Evolutionary conservation across 2,329 filamentous ascomycete genomes (phyloP), one percentile per base, ranked within the genome.

Genomic region (Ampelomyces quisqualis): DNA sequence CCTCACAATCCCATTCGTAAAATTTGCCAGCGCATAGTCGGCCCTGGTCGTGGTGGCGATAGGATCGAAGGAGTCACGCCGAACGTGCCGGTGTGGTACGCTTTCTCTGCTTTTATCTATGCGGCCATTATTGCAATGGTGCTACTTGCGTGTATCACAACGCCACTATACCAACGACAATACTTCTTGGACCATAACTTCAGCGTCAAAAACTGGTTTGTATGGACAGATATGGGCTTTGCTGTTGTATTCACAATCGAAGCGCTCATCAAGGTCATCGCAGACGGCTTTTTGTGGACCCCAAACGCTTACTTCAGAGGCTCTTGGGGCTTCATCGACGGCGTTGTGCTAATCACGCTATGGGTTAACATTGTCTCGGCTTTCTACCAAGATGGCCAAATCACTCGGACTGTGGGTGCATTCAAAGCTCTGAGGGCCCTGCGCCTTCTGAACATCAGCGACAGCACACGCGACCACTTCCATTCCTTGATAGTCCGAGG

Each of bases 281-380:
- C 93, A 0, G 93, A 98, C 70, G 93, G 93, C 6, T 86, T 95
- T 57, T 86, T 96, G 65, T 97, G 88, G 81, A 96, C 93, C 0
- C 93, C 93, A 0, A 96, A 98, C 69, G 94, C 94, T 2, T 98
- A 95, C 64, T 89, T 96, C 65, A 84, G 93, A 57, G 91, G 91
- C 62, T 91, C 90, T 0, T 98, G 93, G 93, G 94, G 93, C 5
- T 84, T 95, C 47, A 96, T 98, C 51, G 93, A 98, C 62, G 89
- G 86, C 0, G 70, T 97, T 30, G 93, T 98, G 52, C 75, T 98
- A 37, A 74, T 95, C 40, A 97, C 93, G 0, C 79, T 98, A 7
- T 97, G 93, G 91, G 85, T 96, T 63, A 97, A 95, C 59, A 89
- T 98, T 34, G 75, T 84, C 32, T 93, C 90, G 0, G 82, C 91